Evolutionary conservation across 345 rosid genomes (phyloP).

Genomic region (Populus simonii): DNA sequence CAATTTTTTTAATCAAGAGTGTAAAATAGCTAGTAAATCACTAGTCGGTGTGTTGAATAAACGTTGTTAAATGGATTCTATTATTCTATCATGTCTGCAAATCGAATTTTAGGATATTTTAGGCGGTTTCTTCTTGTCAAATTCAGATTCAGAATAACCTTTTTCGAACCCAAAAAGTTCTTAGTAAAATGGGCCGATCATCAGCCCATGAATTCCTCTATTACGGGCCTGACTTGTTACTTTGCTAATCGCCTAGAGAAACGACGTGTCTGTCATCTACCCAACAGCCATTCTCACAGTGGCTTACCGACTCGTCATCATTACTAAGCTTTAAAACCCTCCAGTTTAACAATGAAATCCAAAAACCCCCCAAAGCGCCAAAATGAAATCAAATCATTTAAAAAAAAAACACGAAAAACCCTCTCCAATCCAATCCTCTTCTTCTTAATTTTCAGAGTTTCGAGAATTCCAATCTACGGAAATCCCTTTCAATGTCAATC

Average conservation of each 20-base stretch:
- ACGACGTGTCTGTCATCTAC: background rate
- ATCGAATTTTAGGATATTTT: too few species aligned
- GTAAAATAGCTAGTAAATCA: too few species aligned
- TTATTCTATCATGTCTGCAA: too few species aligned
- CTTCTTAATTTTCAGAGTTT: background rate
- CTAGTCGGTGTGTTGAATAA: too few species aligned
- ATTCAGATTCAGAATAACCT: too few species aligned
- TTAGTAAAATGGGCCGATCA: background rate
- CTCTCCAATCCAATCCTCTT: background rate
- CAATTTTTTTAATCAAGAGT: too few species aligned
- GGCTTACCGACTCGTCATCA: background rate
- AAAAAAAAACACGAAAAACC: background rate
- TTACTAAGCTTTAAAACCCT: background rate
- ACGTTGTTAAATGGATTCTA: too few species aligned
- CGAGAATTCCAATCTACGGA: background rate
- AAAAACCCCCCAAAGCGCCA: background rate
- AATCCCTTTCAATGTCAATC: conserved; percentile 41
- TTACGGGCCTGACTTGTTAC: too few species aligned
- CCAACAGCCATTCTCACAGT: background rate
- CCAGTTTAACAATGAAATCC: background rate
- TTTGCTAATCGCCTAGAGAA: background rate
- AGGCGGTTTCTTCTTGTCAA: too few species aligned
- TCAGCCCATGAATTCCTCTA: background rate
- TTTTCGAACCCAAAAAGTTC: background rate
- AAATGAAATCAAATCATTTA: background rate